Evolutionary conservation across 805 yeast species (phyloP).

Genomic region (Metschnikowia drakensbergensis): DNA sequence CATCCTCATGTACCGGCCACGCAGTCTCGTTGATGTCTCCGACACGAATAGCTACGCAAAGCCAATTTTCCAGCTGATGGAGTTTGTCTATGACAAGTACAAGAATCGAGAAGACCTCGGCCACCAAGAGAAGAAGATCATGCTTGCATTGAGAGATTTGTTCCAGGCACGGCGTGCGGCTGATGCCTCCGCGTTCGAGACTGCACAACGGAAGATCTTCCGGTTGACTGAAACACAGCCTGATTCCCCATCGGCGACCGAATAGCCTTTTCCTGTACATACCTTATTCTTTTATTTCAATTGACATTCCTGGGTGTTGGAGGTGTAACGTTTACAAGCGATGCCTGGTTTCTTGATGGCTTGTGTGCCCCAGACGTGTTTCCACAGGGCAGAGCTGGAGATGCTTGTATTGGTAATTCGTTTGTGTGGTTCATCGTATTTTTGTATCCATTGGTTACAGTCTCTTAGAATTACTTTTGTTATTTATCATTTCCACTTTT

Average conservation of each 20-base stretch:
- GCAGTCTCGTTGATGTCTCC: constrained; percentile 18
- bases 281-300: not conserved
- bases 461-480: too few relatives aligned
- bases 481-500: too few relatives aligned
- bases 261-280: not conserved
- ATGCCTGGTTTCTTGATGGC: too few relatives aligned
- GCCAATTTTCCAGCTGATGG: constrained; percentile 21
- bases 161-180: constrained; percentile 7
- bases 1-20: constrained; percentile 28
- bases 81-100: constrained; percentile 22
- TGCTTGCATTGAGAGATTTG: constrained; percentile 19
- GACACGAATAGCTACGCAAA: constrained; percentile 18
- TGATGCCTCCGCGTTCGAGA: not conserved
- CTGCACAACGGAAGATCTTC: constrained; percentile 1
- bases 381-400: too few relatives aligned
- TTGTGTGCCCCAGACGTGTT: too few relatives aligned
- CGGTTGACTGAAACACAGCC: not conserved
- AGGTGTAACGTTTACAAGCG: too few relatives aligned
- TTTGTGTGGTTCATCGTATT: too few relatives aligned
- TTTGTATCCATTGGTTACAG: too few relatives aligned
- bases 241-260: not conserved
- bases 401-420: too few relatives aligned
- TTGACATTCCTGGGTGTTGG: too few relatives aligned
- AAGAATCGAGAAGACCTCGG: constrained; percentile 16
- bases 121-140: constrained; percentile 19